Percentiles rank a stretch among this genome's conserved stretches.
Evolutionary conservation across 768 basidiomycete species (phyloP).

Genomic region (Leccinum imitatum): DNA sequence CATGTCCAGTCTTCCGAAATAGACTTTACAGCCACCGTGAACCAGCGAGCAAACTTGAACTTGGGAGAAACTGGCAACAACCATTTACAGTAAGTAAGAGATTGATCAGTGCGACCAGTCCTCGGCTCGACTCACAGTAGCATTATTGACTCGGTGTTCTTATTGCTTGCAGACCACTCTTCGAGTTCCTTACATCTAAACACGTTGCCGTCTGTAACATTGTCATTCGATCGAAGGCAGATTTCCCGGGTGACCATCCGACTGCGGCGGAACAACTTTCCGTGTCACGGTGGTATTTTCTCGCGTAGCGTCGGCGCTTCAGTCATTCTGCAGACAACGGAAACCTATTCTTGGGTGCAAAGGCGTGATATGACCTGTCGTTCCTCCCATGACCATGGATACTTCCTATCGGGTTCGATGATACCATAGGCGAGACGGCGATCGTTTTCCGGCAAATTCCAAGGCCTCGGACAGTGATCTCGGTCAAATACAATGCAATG

Average conservation of each 20-base stretch:
- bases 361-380: neutral
- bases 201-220: neutral
- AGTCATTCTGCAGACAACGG: neutral
- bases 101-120: neutral
- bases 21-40: neutral
- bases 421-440: neutral
- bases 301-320: neutral
- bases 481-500: slow-evolving; percentile 2
- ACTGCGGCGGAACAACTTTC: slow-evolving; percentile 6
- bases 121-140: neutral
- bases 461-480: neutral
- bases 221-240: neutral
- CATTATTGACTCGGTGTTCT: neutral
- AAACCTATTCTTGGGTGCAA: slow-evolving; percentile 1
- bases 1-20: neutral
- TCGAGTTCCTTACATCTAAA: neutral
- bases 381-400: neutral
- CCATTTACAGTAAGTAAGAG: neutral
- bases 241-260: neutral
- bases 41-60: neutral
- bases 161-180: neutral
- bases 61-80: neutral
- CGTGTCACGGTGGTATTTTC: neutral
- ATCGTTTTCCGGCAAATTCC: neutral
- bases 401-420: neutral